Conservation (phyloP, 441 rosid species). For the Daphne laureola region DNA sequence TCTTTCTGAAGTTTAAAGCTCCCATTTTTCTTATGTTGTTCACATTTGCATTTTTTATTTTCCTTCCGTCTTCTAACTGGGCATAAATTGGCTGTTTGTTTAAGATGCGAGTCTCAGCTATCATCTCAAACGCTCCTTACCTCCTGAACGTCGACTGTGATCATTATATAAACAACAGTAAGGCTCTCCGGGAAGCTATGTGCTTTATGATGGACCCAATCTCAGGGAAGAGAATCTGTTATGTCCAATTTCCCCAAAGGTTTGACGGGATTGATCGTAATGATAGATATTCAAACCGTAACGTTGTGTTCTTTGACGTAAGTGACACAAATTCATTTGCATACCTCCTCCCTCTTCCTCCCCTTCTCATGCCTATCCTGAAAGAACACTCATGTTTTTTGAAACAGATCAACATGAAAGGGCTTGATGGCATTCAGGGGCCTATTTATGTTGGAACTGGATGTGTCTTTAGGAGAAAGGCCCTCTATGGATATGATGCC, state of each 20-base stretch:
- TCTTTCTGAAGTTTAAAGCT: conserved; percentile 2
- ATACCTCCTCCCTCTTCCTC: no score
- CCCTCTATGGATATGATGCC: conserved; percentile 90
- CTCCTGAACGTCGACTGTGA: conserved; percentile 92
- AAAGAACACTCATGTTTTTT: conserved; percentile 4
- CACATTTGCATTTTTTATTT: neutral
- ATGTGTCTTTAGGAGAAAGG: conserved; percentile 90
- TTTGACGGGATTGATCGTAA: conserved; percentile 86
- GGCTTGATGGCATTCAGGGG: conserved; percentile 94
- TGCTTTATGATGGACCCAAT: conserved; percentile 97
- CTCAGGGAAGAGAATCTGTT: conserved; percentile 80
- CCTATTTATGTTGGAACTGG: conserved; percentile 99
- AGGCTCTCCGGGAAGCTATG: conserved; percentile 94
- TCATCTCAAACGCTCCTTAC: conserved; percentile 85
- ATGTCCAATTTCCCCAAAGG: conserved; percentile 95
- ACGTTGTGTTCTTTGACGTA: conserved; percentile 94
- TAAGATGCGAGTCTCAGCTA: conserved; percentile 79
- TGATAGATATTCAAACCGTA: conserved; percentile 88
- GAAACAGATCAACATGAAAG: conserved; percentile 93
- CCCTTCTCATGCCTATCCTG: neutral
- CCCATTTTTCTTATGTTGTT: neutral
- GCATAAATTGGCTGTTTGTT: conserved; percentile 19
- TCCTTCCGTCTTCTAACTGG: conserved; percentile 11
- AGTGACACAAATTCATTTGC: conserved; percentile 15
- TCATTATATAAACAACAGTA: conserved; percentile 89